These are phyloP conservation scores for Moricandia arvensis DNA, from an alignment of 345 rosid genomes.

Conservation along the genomic window DNA sequence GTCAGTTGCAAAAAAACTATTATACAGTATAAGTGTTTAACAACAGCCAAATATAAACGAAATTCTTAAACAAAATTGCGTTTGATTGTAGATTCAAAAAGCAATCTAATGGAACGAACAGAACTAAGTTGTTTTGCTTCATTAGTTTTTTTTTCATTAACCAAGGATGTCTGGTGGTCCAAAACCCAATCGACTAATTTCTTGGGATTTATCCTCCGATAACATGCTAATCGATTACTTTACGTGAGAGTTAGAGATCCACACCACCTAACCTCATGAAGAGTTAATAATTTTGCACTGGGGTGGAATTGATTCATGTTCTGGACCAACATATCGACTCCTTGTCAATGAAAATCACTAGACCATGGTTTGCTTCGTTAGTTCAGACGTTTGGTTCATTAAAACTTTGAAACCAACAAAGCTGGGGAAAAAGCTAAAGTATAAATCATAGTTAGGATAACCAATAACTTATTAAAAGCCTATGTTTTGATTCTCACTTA, in stretches of 20 bases:
- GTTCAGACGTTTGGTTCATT: conserved; percentile 1
- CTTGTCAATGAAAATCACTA: too few relatives aligned
- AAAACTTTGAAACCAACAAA: conserved; percentile 4
- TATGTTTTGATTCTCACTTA: neutral
- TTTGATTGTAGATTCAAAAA: neutral
- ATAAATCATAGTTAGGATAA: neutral
- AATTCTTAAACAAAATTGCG: neutral
- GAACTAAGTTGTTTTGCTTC: neutral
- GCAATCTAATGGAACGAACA: neutral
- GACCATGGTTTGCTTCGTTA: neutral
- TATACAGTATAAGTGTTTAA: neutral
- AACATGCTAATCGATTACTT: too few relatives aligned
- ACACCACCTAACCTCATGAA: too few relatives aligned
- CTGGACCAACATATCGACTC: too few relatives aligned
- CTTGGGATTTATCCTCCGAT: too few relatives aligned
- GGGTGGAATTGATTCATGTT: too few relatives aligned
- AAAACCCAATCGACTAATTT: too few relatives aligned
- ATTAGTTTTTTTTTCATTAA: too few relatives aligned
- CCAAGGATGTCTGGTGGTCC: too few relatives aligned
- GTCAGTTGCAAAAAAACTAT: neutral
- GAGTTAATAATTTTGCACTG: too few relatives aligned
- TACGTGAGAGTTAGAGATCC: too few relatives aligned
- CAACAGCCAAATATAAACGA: neutral
- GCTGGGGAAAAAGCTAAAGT: neutral
- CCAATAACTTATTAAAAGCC: neutral